Evolutionary conservation across 352 stramenopile species (phyloP).

Genomic region (Globisporangium okanoganense): DNA sequence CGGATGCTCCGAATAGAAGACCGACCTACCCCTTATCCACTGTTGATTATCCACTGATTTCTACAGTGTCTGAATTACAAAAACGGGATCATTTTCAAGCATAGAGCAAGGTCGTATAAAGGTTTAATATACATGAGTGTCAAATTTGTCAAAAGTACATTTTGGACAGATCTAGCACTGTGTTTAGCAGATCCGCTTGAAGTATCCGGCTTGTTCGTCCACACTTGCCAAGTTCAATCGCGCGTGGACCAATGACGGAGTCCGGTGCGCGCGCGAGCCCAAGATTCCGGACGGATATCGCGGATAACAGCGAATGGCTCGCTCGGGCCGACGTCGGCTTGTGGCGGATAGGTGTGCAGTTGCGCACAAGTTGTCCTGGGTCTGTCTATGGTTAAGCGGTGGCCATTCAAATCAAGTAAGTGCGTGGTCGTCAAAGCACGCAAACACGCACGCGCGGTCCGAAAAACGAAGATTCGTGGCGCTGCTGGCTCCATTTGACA

Average conservation of each 20-base stretch:
- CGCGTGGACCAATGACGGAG: neutral
- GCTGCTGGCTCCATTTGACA: too few species aligned
- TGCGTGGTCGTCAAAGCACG: too few species aligned
- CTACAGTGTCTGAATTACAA: neutral
- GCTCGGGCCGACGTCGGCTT: neutral
- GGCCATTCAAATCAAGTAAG: neutral
- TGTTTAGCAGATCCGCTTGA: neutral
- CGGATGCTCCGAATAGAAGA: neutral
- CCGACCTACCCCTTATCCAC: constrained; percentile 11
- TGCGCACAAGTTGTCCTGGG: neutral
- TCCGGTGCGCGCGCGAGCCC: neutral
- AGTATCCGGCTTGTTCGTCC: constrained; percentile 1
- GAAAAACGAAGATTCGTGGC: too few species aligned
- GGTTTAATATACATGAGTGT: too few species aligned
- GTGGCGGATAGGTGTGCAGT: constrained; percentile 5
- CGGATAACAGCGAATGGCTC: neutral
- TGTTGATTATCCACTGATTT: neutral
- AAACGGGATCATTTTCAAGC: too few species aligned
- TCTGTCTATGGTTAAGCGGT: neutral
- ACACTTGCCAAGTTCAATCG: neutral
- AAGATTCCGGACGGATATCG: neutral
- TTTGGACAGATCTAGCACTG: neutral
- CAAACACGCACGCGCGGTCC: too few species aligned
- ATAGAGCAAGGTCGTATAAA: too few species aligned
- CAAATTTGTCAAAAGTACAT: too few species aligned